phyloP scores from a whole-genome alignment of 345 rosid species.

The Xanthoceras sorbifolium region DNA sequence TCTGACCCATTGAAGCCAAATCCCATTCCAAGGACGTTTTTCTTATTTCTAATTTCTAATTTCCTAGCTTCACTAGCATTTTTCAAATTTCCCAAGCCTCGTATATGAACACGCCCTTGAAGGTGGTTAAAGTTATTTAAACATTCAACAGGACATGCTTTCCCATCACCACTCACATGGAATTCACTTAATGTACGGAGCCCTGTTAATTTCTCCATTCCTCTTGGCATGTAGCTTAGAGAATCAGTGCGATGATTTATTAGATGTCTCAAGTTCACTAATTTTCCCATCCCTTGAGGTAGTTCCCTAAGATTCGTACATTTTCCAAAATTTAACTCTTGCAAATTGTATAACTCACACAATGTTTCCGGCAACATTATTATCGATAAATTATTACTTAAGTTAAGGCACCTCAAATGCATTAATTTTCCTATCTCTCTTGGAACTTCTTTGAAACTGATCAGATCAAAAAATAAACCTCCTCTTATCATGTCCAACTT shows the following conservation, averaged over 20 bases:
- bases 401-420: too few species aligned
- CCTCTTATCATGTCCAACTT: not conserved
- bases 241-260: not conserved
- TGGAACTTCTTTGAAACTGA: not conserved
- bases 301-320: not conserved
- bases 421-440: not conserved
- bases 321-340: not conserved
- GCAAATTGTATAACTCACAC: not conserved
- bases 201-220: not conserved
- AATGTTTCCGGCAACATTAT: not conserved
- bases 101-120: not conserved
- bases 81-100: not conserved
- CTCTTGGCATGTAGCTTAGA: not conserved
- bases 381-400: too few species aligned
- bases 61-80: not conserved
- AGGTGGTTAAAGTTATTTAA: not conserved
- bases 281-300: not conserved
- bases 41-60: not conserved
- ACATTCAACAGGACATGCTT: not conserved
- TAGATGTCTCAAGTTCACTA: not conserved
- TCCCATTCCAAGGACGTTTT: not conserved
- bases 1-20: not conserved
- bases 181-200: not conserved
- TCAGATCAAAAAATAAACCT: accelerated
- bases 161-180: not conserved